Base-by-base conservation (phyloP, 73 alveolate species). In the Tetrahymena elliotti region DNA sequence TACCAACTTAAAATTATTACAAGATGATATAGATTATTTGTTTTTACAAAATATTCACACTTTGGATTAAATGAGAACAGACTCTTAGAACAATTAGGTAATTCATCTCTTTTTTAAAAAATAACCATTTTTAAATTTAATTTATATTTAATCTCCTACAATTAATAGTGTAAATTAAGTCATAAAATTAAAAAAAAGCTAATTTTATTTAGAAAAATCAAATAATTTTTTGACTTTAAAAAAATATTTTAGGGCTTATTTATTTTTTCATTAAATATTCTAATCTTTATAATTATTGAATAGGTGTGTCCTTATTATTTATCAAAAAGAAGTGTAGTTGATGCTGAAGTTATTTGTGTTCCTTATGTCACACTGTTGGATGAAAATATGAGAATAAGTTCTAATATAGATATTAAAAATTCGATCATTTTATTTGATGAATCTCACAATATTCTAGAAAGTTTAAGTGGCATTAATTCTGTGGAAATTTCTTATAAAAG, bases 391-490 rank as follows among this genome's bases (percentile, higher is more conserved):
- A 97, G 97, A 95, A 95, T 95, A 82, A 95, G 95, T 83, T 95
- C 96, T 12, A 97, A 97, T 41, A 94, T 97, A 33, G 92, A 95
- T 93, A 38, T 97, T 35, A 95, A 47, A 33, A 97, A 96, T 94
- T 95, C 97, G 47, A 93, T 97, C 20, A 83, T 97, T 38, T 88
- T 97, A 38, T 97, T 97, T 95, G 99, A 97, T 95, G 99, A 97
- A 97, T 97, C 98, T 6, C 99, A 97, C 94, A 97, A 97, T 94
- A 97, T 97, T 40, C 95, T 97, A 93, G 99, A 97, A 93, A 95
- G 95, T 54, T 94, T 97, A 33, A 94, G 97, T 82, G 94, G 96
- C 39, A 94, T 97, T 52, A 93, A 97, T 93, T 94, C 97, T 93
- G 94, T 94, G 33, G 97, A 93, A 47, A 83, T 97, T 37, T 54